A percentile compares a stretch with the other conserved stretches of the same genome.
Evolutionary conservation across 83 land plant genomes (phyloP).

Genomic region (Diphasiastrum complanatum): DNA sequence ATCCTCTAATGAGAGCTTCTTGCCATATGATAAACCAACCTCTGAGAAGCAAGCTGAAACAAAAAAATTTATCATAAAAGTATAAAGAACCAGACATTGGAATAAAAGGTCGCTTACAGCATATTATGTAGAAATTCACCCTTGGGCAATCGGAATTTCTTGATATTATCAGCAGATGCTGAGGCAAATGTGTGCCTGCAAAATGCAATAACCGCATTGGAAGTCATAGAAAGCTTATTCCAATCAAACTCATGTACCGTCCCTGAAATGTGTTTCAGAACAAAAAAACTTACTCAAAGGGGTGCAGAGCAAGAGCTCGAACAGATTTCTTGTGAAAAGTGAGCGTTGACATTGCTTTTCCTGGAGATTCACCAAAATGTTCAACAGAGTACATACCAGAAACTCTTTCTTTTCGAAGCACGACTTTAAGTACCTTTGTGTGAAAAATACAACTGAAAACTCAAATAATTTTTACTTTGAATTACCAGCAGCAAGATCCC

Average conservation of each 20-base stretch:
- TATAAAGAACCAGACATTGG: neutral
- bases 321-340: slow-evolving; percentile 99
- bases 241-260: too few relatives aligned
- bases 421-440: too few relatives aligned
- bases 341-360: slow-evolving; percentile 89
- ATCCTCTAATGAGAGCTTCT: too few relatives aligned
- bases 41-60: too few relatives aligned
- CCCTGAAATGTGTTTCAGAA: neutral
- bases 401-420: too few relatives aligned
- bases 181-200: slow-evolving; percentile 82
- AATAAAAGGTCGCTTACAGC: slow-evolving; percentile 64
- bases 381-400: too few relatives aligned
- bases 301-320: slow-evolving; percentile 89
- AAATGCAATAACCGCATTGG: neutral
- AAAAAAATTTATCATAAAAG: neutral
- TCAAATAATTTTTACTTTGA: neutral
- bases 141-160: slow-evolving; percentile 87
- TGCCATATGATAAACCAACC: too few relatives aligned
- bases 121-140: slow-evolving; percentile 98
- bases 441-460: neutral
- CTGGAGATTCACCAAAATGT: slow-evolving; percentile 35
- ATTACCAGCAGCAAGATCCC: slow-evolving; percentile 96
- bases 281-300: slow-evolving; percentile 62
- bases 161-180: slow-evolving; percentile 98
- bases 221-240: neutral